phyloP scores from a whole-genome alignment of 2,329 filamentous ascomycete genomes.

The Colletotrichum nymphaeae region DNA sequence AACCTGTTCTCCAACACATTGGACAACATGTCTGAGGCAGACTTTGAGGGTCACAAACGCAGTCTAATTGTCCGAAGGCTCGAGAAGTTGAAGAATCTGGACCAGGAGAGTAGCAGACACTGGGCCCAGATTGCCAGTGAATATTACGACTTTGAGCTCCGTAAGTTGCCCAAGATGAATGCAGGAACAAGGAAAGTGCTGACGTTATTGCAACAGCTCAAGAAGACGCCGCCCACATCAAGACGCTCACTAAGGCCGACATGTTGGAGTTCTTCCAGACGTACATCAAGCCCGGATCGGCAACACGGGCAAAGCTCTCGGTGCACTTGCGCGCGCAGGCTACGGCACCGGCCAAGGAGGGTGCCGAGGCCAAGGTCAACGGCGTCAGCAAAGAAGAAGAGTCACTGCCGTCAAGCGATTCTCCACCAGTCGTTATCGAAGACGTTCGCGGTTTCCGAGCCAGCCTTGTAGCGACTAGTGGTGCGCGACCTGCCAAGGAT shows the following conservation, averaged over 20 bases:
- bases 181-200: conserved; percentile 23
- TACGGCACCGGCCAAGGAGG: conserved; percentile 54
- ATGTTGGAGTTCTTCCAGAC: conserved; percentile 82
- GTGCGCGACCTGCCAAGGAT: conserved; percentile 78
- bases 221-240: conserved; percentile 80
- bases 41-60: conserved; percentile 92
- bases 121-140: conserved; percentile 89
- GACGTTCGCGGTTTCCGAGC: conserved; percentile 88
- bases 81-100: conserved; percentile 92
- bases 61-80: conserved; percentile 88
- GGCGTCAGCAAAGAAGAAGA: conserved; percentile 46
- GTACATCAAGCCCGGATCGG: conserved; percentile 80
- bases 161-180: conserved; percentile 59
- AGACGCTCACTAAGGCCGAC: conserved; percentile 80
- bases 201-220: conserved; percentile 63
- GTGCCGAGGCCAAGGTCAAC: conserved; percentile 50
- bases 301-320: conserved; percentile 81
- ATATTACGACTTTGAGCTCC: conserved; percentile 88
- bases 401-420: conserved; percentile 46
- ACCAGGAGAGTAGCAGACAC: conserved; percentile 83
- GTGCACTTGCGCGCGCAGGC: conserved; percentile 86
- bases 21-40: conserved; percentile 80
- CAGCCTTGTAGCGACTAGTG: conserved; percentile 76
- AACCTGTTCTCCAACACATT: conserved; percentile 73
- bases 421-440: conserved; percentile 70